Conservation (phyloP, 352 stramenopile species). For the Pythium scleroteichum region DNA sequence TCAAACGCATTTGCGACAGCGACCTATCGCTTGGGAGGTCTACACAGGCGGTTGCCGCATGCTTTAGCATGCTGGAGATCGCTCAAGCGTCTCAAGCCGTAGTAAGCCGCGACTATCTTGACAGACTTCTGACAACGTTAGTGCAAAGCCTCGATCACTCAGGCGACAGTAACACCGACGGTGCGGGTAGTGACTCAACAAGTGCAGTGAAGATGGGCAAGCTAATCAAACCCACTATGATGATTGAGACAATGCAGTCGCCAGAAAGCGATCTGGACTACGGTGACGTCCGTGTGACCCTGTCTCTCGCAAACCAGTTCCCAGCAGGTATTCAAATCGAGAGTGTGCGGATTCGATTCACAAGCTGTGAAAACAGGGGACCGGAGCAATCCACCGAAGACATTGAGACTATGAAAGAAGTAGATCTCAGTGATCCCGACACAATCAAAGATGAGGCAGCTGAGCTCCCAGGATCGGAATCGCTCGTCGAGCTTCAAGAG, state of each 20-base stretch:
- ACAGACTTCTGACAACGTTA: slow-evolving; percentile 47
- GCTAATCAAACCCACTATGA: slow-evolving; percentile 48
- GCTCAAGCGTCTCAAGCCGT: slow-evolving; percentile 49
- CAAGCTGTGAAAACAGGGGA: not conserved
- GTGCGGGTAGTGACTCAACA: not conserved
- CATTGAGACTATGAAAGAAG: not conserved
- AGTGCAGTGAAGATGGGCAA: slow-evolving; percentile 48
- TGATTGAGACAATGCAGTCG: slow-evolving; percentile 59
- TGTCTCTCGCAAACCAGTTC: slow-evolving; percentile 63
- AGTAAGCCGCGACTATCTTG: slow-evolving; percentile 48
- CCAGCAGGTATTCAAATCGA: slow-evolving; percentile 58
- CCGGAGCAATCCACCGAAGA: not conserved
- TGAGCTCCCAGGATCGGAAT: not conserved
- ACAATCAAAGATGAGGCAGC: not conserved
- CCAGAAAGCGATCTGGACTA: slow-evolving; percentile 43
- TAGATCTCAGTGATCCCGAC: not conserved
- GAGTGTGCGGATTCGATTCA: slow-evolving; percentile 50
- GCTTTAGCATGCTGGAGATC: slow-evolving; percentile 63
- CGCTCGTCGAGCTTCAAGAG: slow-evolving; percentile 46
- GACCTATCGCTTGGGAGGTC: slow-evolving; percentile 57
- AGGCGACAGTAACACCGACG: slow-evolving; percentile 11
- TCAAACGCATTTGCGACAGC: slow-evolving; percentile 54
- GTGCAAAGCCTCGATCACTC: slow-evolving; percentile 38
- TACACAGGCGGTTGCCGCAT: slow-evolving; percentile 54
- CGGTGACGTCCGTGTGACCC: slow-evolving; percentile 55